Percentiles rank a stretch among this genome's conserved stretches.
Evolutionary conservation across 139 green algal species (phyloP).

Genomic region (Chlorella sp.): DNA sequence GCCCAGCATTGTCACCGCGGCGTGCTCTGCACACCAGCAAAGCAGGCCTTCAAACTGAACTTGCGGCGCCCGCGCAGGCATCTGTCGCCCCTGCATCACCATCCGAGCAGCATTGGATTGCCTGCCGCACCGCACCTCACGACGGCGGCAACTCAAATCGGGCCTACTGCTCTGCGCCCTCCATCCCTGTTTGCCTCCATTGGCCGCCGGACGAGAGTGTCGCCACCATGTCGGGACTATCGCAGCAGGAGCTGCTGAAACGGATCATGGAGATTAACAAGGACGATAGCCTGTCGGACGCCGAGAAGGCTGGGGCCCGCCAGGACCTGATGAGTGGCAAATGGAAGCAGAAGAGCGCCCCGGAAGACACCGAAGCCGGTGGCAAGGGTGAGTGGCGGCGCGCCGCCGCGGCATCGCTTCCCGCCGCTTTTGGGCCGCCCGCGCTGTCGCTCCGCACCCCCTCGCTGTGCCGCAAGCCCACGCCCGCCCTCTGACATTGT

Average conservation of each 20-base stretch:
- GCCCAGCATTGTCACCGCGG: no score
- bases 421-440: neutral
- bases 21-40: no score
- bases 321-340: conserved; percentile 81
- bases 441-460: neutral
- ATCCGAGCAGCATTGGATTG: no score
- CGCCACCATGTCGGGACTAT: conserved; percentile 10
- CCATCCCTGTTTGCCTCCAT: no score
- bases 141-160: neutral
- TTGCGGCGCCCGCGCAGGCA: no score
- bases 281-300: conserved; percentile 79
- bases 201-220: neutral
- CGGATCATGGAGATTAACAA: conserved; percentile 79
- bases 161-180: no score
- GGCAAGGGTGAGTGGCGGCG: conserved; percentile 8
- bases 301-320: conserved; percentile 80
- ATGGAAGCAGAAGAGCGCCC: conserved; percentile 42
- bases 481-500: neutral
- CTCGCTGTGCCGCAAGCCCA: neutral
- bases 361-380: neutral
- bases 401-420: neutral
- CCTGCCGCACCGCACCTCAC: neutral
- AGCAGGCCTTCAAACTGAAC: no score
- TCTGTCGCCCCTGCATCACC: no score
- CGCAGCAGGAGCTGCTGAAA: conserved; percentile 52